Evolutionary conservation across 306 rosid species (phyloP), one percentile per base, ranked within the genome.

Genomic region (Citrullus colocynthis): DNA sequence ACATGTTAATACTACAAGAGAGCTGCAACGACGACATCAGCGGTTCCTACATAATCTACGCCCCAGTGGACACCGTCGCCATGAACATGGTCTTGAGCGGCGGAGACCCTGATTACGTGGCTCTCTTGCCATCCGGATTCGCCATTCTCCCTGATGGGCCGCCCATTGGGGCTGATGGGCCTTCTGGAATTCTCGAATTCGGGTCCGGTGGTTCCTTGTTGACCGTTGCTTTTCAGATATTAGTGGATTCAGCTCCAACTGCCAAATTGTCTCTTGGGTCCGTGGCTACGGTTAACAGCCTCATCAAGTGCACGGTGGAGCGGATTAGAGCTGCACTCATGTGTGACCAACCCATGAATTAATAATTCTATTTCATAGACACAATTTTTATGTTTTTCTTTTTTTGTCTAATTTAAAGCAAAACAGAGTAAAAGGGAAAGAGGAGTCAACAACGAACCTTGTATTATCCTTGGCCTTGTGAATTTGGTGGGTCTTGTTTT

Each of bases 61-160:
- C 93, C 1, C 91, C 98, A 0, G n/a, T 89, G 4, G 90, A 87
- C 9, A 52, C 16, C 4, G 1, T 0, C 0, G 76, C 93, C 3
- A 1, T 88, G 51, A 5, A 70, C 1, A 49, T 16, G 55, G 72
- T 92, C 13, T 69, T 83, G 37, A 76, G 48, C 9, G 96, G 93
- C 61, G 76, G 24, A 1, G 63, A 83, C 64, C 85, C 89, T 13
- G 89, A 89, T 12, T 17, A 6, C 1, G 85, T 88, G 6, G 15
- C 78, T 18, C 61, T 88, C 5, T 71, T 87, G 32, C 88, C 94
- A 18, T 89, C 93, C 0, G 93, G 96, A 2, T 88, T 93, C 78
- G 52, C 87, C 34, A 85, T 93, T 10, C 85, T 88, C 1, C 93
- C 93, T 15, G 76, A 72, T 49, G 76, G 59, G 3, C 58, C 56